phyloP scores from a whole-genome alignment of 1,284 basidiomycete genomes.

The Cutaneotrichosporon spelunceum region DNA sequence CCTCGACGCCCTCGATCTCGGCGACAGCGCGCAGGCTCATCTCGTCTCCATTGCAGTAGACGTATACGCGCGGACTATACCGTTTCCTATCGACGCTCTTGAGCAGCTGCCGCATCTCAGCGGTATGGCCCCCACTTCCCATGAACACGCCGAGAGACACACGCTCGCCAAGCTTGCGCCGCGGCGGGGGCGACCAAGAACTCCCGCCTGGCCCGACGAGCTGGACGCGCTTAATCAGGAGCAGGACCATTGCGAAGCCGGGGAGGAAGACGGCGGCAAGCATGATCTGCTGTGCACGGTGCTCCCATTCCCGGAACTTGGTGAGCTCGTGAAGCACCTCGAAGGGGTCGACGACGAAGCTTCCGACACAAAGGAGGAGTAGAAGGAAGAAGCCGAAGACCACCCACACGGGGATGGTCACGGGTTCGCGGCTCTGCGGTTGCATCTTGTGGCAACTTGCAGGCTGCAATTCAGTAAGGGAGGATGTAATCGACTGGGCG shows the following conservation, averaged over 20 bases:
- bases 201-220: background rate
- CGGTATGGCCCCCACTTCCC: slow-evolving; percentile 86
- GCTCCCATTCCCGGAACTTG: background rate
- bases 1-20: slow-evolving; percentile 60
- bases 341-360: background rate
- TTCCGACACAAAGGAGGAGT: background rate
- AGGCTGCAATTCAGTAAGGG: background rate
- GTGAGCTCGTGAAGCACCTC: background rate
- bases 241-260: background rate
- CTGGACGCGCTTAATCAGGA: background rate
- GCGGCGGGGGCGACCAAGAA: background rate
- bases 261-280: background rate
- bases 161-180: slow-evolving; percentile 48
- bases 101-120: slow-evolving; percentile 76
- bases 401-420: background rate
- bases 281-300: background rate
- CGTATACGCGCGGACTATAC: slow-evolving; percentile 75
- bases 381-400: background rate
- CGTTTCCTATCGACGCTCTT: slow-evolving; percentile 70
- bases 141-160: slow-evolving; percentile 58
- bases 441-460: background rate
- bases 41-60: slow-evolving; percentile 75
- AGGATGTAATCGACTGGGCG: background rate
- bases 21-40: slow-evolving; percentile 53
- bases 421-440: background rate